Percentiles rank a stretch among this genome's conserved stretches.
phyloP scores from a whole-genome alignment of 2,329 filamentous ascomycete species.

The Microascus cirrosus region DNA sequence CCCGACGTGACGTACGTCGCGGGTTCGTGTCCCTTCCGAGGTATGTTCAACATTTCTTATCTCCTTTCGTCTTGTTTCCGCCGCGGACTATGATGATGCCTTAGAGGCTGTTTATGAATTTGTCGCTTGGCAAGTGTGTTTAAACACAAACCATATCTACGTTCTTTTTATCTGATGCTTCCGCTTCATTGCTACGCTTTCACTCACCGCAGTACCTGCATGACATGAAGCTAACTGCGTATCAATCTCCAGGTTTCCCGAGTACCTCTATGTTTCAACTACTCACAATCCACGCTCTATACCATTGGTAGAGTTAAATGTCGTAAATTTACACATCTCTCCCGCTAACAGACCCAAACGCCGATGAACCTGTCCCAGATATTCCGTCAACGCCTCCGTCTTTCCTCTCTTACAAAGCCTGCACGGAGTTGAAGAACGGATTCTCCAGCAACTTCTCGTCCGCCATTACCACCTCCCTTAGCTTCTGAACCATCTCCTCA shows the following conservation, averaged over 20 bases:
- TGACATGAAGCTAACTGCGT: not conserved
- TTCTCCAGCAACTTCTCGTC: slow-evolving; percentile 56
- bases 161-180: slow-evolving; percentile 4
- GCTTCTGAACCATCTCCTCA: slow-evolving; percentile 65
- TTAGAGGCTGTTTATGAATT: slow-evolving; percentile 37
- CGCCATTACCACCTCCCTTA: slow-evolving; percentile 67
- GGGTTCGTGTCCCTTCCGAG: not conserved
- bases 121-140: not conserved
- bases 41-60: not conserved
- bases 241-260: not conserved
- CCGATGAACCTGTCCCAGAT: not conserved
- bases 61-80: not conserved
- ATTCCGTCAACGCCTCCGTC: not conserved
- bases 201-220: not conserved
- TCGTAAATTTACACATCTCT: not conserved
- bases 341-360: not conserved
- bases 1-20: not conserved
- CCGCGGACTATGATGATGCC: slow-evolving; percentile 24
- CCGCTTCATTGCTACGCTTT: not conserved
- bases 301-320: not conserved
- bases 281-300: not conserved
- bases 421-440: slow-evolving; percentile 60
- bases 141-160: slow-evolving; percentile 5
- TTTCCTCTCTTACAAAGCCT: slow-evolving; percentile 31
- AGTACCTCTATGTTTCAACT: not conserved